Percentiles rank a stretch among this genome's conserved stretches.
Evolutionary conservation across 371 early-diverging fungal species (phyloP).

Genomic region (Apophysomyces trapeziformis): DNA sequence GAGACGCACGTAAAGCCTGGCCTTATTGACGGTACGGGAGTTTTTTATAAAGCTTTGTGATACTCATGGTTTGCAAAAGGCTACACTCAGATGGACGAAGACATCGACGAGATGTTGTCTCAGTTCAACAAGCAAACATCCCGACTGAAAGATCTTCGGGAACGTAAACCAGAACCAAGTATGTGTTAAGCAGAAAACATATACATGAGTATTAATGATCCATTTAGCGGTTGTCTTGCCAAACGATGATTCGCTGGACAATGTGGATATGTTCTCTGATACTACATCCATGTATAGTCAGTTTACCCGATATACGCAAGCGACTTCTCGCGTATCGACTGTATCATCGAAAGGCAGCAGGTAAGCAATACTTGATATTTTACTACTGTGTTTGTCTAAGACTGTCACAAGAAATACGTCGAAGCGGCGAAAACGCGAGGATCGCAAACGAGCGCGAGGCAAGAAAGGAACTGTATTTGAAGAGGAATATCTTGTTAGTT

Average conservation of each 20-base stretch:
- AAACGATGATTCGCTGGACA: slow-evolving; percentile 71
- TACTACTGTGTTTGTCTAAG: neutral
- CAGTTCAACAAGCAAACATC: slow-evolving; percentile 71
- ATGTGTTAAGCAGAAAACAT: slow-evolving; percentile 1
- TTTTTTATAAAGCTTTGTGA: neutral
- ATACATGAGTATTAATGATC: neutral
- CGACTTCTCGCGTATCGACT: slow-evolving; percentile 61
- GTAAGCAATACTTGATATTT: slow-evolving; percentile 25
- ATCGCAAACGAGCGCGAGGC: slow-evolving; percentile 80
- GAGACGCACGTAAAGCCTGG: slow-evolving; percentile 79
- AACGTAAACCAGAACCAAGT: slow-evolving; percentile 45
- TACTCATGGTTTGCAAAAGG: slow-evolving; percentile 22
- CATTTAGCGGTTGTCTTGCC: slow-evolving; percentile 30
- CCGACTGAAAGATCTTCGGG: slow-evolving; percentile 62
- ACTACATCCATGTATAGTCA: slow-evolving; percentile 91
- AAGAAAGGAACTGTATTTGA: slow-evolving; percentile 90
- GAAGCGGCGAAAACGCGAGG: slow-evolving; percentile 70
- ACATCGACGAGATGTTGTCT: slow-evolving; percentile 72
- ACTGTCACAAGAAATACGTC: slow-evolving; percentile 61
- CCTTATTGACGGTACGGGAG: slow-evolving; percentile 58
- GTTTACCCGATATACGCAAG: slow-evolving; percentile 76
- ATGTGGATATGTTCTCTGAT: slow-evolving; percentile 93
- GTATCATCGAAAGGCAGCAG: slow-evolving; percentile 52
- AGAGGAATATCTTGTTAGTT: slow-evolving; percentile 86
- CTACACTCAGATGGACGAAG: slow-evolving; percentile 64